Evolutionary conservation across 805 yeast species (phyloP), one percentile per base, ranked within the genome.

Genomic region (Wickerhamomyces strasburgensis): DNA sequence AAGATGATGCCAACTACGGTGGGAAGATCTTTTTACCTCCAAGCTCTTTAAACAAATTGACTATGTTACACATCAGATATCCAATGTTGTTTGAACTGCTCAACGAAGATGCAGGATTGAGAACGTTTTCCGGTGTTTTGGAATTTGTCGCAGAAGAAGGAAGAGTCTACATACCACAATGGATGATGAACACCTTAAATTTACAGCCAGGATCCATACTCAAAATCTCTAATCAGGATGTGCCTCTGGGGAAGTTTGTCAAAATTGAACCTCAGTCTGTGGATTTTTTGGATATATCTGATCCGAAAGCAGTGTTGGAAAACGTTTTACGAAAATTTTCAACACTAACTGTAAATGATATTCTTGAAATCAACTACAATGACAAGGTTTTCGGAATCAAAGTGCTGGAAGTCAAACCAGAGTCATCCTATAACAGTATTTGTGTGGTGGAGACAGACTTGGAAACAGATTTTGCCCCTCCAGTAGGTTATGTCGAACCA

Each of bases 101-200:
- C 24, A 83, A 84, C 38, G 94, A 82, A 49, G 81, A 75, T 26
- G 67, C 73, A 17, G 66, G 69, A 3, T 57, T 68, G 23, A 65
- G 57, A 6, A 86, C 97, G 0, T 96, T 88, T 57, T 84, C 89
- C 32, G 99, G 99, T 55, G 98, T 93, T 19, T 65, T 93, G 43
- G 98, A 93, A 63, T 93, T 93, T 59, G 83, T 85, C 14, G 96
- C 98, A 1, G 98, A 93, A 56, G 98, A 93, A 65, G 99, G 99
- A 14, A 71, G 98, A 39, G 93, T 78, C 3, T 93, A 93, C 57
- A 53, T 93, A 25, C 99, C 99, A 0, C 87, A 85, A 49, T 93
- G 99, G 99, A 89, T 93, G 89, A 75, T 93, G 84, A 72, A 65
- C 31, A 84, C 94, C 0, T 62, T 93, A 27, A 67, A 69, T 24